Conservation (phyloP, 257 asterid genomes). For the Nemophila menziesii region DNA sequence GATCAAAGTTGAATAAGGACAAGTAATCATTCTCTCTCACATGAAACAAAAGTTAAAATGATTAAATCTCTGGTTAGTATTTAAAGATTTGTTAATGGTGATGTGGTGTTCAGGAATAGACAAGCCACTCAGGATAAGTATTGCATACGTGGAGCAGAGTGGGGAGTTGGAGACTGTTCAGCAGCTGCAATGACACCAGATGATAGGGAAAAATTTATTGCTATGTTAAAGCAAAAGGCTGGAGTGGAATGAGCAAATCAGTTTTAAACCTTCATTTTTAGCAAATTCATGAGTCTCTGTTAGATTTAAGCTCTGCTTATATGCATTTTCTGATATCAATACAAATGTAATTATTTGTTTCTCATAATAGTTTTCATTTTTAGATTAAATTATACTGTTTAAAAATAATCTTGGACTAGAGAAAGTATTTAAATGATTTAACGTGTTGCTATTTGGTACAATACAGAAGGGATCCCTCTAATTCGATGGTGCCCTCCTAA, state of each 20-base stretch:
- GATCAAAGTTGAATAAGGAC: slow-evolving; percentile 54
- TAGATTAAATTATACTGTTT: too few relatives aligned
- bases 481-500: too few relatives aligned
- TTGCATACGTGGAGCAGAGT: slow-evolving; percentile 89
- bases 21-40: slow-evolving; percentile 32
- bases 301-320: too few relatives aligned
- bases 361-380: too few relatives aligned
- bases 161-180: slow-evolving; percentile 99
- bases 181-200: slow-evolving; percentile 71
- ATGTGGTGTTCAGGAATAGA: slow-evolving; percentile 36
- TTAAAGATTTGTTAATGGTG: too few relatives aligned
- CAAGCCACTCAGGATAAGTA: slow-evolving; percentile 60
- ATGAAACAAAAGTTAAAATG: too few relatives aligned
- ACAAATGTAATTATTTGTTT: too few relatives aligned
- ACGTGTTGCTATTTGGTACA: too few relatives aligned
- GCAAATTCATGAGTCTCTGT: not conserved
- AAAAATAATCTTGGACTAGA: too few relatives aligned
- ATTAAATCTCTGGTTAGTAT: not conserved
- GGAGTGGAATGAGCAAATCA: slow-evolving; percentile 43
- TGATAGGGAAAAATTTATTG: slow-evolving; percentile 65
- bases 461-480: too few relatives aligned
- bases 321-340: too few relatives aligned
- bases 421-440: too few relatives aligned
- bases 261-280: not conserved
- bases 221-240: slow-evolving; percentile 73